These are phyloP conservation scores for Aureobasidium sp. DNA, from an alignment of 2,329 filamentous ascomycete species.

Conservation along the genomic window DNA sequence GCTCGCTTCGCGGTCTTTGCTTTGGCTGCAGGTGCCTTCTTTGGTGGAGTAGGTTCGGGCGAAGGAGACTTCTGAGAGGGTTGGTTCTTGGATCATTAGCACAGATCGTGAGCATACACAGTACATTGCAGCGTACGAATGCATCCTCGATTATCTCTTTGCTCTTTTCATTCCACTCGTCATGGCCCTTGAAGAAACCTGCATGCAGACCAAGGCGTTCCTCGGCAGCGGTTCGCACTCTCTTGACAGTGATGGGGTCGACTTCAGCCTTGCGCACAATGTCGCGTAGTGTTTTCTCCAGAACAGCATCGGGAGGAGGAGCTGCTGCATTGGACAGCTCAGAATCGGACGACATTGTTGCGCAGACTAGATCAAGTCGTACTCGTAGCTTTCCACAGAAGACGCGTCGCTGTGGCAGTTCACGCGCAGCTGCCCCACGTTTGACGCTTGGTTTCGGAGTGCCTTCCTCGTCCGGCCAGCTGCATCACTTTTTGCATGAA, in stretches of 20 bases:
- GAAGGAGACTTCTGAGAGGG: slow-evolving; percentile 7
- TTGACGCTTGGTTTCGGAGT: not conserved
- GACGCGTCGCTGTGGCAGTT: slow-evolving; percentile 1
- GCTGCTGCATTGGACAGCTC: slow-evolving; percentile 14
- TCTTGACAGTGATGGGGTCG: slow-evolving; percentile 52
- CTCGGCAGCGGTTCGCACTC: slow-evolving; percentile 48
- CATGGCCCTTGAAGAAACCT: slow-evolving; percentile 50
- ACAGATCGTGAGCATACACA: not conserved
- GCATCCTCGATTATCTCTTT: slow-evolving; percentile 48
- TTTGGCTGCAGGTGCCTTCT: not conserved
- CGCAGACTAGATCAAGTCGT: not conserved
- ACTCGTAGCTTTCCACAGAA: not conserved
- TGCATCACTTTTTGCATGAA: not conserved
- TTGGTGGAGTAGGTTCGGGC: not conserved
- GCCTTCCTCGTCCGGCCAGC: not conserved
- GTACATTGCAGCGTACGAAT: slow-evolving; percentile 29
- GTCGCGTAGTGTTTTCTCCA: slow-evolving; percentile 36
- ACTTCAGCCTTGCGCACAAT: slow-evolving; percentile 37
- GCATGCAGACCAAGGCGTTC: slow-evolving; percentile 43
- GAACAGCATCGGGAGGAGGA: slow-evolving; percentile 29
- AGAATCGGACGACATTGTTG: slow-evolving; percentile 10
- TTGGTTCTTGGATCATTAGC: not conserved
- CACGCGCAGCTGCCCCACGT: slow-evolving; percentile 5
- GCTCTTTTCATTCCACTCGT: slow-evolving; percentile 49
- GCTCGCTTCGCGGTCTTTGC: slow-evolving; percentile 1